A percentile compares a stretch with the other conserved stretches of the same genome.
Evolutionary conservation across 371 early-diverging fungal species (phyloP).

Genomic region (Lichtheimia corymbifera): DNA sequence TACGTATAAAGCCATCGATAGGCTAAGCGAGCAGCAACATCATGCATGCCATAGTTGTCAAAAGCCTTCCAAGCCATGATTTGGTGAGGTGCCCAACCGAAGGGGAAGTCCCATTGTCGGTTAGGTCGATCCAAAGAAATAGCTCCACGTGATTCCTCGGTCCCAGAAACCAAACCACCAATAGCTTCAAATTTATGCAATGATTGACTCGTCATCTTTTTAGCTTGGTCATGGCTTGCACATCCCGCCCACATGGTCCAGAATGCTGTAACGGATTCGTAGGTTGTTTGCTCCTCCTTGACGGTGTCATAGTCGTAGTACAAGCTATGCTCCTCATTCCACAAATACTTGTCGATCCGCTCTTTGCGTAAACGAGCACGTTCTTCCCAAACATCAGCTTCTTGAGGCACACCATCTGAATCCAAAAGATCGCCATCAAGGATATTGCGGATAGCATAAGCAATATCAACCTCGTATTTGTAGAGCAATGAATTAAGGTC

Average conservation of each 20-base stretch:
- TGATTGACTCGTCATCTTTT: constrained; percentile 41
- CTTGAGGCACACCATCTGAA: constrained; percentile 31
- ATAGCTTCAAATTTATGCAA: constrained; percentile 73
- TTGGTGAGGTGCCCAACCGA: constrained; percentile 96
- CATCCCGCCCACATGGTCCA: constrained; percentile 74
- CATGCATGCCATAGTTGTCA: constrained; percentile 71
- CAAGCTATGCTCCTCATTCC: constrained; percentile 50
- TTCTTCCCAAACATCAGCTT: constrained; percentile 35
- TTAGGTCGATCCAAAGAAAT: constrained; percentile 79
- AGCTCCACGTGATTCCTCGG: constrained; percentile 77
- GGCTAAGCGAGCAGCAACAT: constrained; percentile 74
- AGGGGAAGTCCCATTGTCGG: constrained; percentile 93
- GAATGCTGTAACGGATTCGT: constrained; percentile 69
- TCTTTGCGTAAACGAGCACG: constrained; percentile 47
- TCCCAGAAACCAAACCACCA: constrained; percentile 84
- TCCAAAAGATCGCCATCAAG: constrained; percentile 28
- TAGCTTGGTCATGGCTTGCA: constrained; percentile 60
- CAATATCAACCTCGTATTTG: constrained; percentile 91
- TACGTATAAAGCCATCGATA: constrained; percentile 92
- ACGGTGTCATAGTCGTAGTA: constrained; percentile 63
- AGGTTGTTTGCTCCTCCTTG: constrained; percentile 43
- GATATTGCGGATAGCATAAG: constrained; percentile 65
- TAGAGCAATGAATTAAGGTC: constrained; percentile 87
- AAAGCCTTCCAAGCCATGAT: constrained; percentile 92
- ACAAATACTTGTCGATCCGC: constrained; percentile 60